These are phyloP conservation scores for Trichomonascus vanleenenianus DNA, from an alignment of 805 yeast species.

Conservation along the genomic window DNA sequence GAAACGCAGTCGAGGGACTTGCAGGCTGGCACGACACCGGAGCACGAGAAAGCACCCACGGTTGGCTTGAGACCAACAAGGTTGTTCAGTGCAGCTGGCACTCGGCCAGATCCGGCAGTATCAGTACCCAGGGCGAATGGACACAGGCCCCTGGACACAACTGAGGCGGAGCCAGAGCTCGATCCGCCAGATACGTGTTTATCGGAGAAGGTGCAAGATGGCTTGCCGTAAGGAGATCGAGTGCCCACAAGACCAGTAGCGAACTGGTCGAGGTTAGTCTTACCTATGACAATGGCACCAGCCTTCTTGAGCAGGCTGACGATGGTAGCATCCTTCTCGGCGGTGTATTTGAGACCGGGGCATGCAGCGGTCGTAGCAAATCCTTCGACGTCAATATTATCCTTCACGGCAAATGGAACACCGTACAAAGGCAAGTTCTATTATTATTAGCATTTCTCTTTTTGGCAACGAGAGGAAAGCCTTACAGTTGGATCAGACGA, in stretches of 20 bases:
- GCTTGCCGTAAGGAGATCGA: slow-evolving; percentile 89
- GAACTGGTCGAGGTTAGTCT: slow-evolving; percentile 93
- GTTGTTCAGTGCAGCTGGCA: slow-evolving; percentile 92
- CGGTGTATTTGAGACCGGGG: slow-evolving; percentile 67
- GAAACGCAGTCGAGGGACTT: slow-evolving; percentile 90
- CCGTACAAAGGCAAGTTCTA: slow-evolving; percentile 60
- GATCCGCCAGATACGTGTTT: slow-evolving; percentile 92
- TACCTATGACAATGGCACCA: slow-evolving; percentile 91
- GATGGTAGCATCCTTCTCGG: slow-evolving; percentile 66
- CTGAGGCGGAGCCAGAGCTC: slow-evolving; percentile 91
- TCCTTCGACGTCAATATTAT: slow-evolving; percentile 82
- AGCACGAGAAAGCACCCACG: slow-evolving; percentile 74
- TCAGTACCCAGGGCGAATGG: slow-evolving; percentile 92
- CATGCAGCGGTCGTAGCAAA: slow-evolving; percentile 92
- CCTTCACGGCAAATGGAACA: slow-evolving; percentile 92
- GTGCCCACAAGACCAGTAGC: slow-evolving; percentile 97
- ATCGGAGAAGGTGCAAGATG: slow-evolving; percentile 68
- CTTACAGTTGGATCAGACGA: slow-evolving; percentile 31
- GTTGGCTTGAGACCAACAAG: slow-evolving; percentile 90
- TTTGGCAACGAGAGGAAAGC: neutral
- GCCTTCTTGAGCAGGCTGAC: slow-evolving; percentile 68
- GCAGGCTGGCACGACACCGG: slow-evolving; percentile 97
- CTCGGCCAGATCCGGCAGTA: slow-evolving; percentile 97
- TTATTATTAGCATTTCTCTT: neutral
- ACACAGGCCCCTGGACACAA: slow-evolving; percentile 82